These are phyloP conservation scores for Aspergillus egyptiacus DNA, from an alignment of 495 filamentous ascomycete genomes.

Conservation along the genomic window DNA sequence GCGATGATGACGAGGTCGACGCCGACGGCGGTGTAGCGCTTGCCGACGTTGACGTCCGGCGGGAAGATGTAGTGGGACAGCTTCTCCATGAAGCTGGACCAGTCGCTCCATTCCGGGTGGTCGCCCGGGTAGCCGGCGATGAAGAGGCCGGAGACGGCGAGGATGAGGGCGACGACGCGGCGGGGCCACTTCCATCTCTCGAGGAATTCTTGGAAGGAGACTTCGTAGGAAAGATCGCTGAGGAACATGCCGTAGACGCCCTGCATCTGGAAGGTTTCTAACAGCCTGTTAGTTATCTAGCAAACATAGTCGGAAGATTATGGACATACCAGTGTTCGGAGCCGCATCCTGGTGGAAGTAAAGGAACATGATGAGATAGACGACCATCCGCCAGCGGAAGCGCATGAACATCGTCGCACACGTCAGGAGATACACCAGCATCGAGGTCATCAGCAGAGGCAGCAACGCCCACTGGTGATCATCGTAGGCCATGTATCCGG, in stretches of 20 bases:
- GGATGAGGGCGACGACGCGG: conserved; percentile 37
- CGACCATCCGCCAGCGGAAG: conserved; percentile 49
- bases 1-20: conserved; percentile 53
- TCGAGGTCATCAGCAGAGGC: conserved; percentile 55
- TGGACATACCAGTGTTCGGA: conserved; percentile 23
- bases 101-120: conserved; percentile 50
- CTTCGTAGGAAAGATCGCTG: conserved; percentile 53
- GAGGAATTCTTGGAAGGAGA: conserved; percentile 46
- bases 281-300: conserved; percentile 1
- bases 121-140: conserved; percentile 57
- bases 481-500: conserved; percentile 54
- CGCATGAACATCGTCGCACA: conserved; percentile 52
- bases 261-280: conserved; percentile 50
- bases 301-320: background rate
- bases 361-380: conserved; percentile 44
- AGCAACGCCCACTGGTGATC: conserved; percentile 62
- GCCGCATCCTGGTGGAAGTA: conserved; percentile 47
- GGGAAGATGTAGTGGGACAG: conserved; percentile 50
- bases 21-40: conserved; percentile 52
- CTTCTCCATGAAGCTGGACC: conserved; percentile 49
- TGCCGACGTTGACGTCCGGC: conserved; percentile 43
- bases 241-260: conserved; percentile 60
- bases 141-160: conserved; percentile 47
- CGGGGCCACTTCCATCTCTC: conserved; percentile 41
- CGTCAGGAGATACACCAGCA: conserved; percentile 54